Evolutionary conservation across 1,139 yeast species (phyloP).

Genomic region (Pneumocystis sp.): DNA sequence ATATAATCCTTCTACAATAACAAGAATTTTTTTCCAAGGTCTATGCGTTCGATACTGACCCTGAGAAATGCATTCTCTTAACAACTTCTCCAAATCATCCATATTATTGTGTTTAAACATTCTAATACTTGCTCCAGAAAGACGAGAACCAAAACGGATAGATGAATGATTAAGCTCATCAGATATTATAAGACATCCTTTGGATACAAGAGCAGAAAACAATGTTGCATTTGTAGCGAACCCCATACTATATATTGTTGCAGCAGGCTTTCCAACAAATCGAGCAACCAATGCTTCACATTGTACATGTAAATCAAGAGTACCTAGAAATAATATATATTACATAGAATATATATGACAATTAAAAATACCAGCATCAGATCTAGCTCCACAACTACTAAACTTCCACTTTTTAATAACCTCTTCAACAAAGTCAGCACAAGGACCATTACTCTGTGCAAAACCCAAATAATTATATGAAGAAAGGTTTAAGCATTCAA

Average conservation of each 20-base stretch:
- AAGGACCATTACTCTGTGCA: constrained; percentile 85
- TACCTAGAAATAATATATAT: constrained; percentile 16
- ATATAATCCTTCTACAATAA: constrained; percentile 90
- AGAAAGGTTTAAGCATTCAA: constrained; percentile 70
- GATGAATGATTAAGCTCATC: constrained; percentile 95
- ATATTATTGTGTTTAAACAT: constrained; percentile 88
- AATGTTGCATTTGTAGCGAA: constrained; percentile 92
- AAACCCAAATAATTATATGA: constrained; percentile 92
- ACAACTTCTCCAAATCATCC: constrained; percentile 58
- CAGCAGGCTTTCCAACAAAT: constrained; percentile 82
- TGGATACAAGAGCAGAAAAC: constrained; percentile 69
- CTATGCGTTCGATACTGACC: constrained; percentile 96
- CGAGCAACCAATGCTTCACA: constrained; percentile 70
- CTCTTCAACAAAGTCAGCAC: constrained; percentile 66
- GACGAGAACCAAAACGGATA: constrained; percentile 83
- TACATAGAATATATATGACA: background rate
- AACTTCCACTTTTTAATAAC: constrained; percentile 57
- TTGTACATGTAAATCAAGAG: constrained; percentile 55
- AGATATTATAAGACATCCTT: constrained; percentile 76
- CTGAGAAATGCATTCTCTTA: constrained; percentile 79
- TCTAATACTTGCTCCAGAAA: constrained; percentile 85
- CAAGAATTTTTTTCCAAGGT: constrained; percentile 89
- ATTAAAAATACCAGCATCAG: constrained; percentile 37
- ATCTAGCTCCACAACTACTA: constrained; percentile 64
- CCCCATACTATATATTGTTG: constrained; percentile 81